Evolutionary conservation across 495 filamentous ascomycete species (phyloP).

Genomic region (Daldinia bambusicola): DNA sequence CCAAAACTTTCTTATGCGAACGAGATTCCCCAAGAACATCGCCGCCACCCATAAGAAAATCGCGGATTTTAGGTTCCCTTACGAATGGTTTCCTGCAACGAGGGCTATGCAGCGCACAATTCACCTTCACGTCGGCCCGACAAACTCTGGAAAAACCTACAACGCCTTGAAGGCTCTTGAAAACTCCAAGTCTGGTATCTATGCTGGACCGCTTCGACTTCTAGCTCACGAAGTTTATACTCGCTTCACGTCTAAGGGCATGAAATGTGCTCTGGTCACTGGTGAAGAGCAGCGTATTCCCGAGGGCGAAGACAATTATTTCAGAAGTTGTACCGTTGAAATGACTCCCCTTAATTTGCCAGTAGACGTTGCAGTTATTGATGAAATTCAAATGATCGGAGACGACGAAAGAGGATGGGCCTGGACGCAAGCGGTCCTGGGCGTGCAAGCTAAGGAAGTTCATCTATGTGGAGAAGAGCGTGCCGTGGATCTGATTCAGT

Average conservation of each 20-base stretch:
- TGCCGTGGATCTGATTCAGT: conserved; percentile 78
- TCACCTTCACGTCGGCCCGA: conserved; percentile 95
- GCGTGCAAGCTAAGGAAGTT: conserved; percentile 83
- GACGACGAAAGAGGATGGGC: conserved; percentile 87
- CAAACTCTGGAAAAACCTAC: conserved; percentile 98
- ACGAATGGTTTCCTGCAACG: conserved; percentile 90
- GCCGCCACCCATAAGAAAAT: conserved; percentile 67
- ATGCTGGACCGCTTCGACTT: conserved; percentile 89
- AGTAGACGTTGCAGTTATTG: conserved; percentile 93
- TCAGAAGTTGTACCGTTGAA: conserved; percentile 92
- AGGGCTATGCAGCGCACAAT: conserved; percentile 81
- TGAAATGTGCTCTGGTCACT: conserved; percentile 81
- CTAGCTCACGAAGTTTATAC: conserved; percentile 93
- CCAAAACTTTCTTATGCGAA: conserved; percentile 59
- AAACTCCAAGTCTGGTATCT: conserved; percentile 78
- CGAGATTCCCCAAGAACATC: conserved; percentile 48
- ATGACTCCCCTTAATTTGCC: conserved; percentile 80
- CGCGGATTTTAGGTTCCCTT: conserved; percentile 83
- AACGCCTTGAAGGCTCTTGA: conserved; percentile 90
- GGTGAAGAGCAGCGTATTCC: conserved; percentile 84
- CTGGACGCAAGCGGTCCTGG: conserved; percentile 94
- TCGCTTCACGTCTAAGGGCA: conserved; percentile 79
- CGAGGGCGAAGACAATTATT: conserved; percentile 57
- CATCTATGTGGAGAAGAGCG: conserved; percentile 95
- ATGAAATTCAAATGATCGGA: conserved; percentile 98